A percentile compares a stretch with the other conserved stretches of the same genome.
Conservation (phyloP, 176 grass and related monocot species). For the Microstegium vimineum region DNA sequence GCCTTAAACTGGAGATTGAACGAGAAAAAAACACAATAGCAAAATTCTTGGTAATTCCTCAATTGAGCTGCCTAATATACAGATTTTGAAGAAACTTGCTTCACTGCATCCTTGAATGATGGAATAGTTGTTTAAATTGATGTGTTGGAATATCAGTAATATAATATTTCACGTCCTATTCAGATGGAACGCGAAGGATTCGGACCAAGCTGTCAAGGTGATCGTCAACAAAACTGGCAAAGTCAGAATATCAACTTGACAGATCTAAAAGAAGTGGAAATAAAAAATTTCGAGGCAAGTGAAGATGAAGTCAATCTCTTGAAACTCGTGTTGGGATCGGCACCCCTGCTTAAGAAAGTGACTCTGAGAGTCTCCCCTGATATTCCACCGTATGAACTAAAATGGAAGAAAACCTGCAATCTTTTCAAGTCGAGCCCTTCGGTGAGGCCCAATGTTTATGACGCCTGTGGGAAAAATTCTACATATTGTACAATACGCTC, state of each 20-base stretch:
- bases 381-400: not conserved
- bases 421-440: constrained; percentile 1
- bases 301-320: constrained; percentile 3
- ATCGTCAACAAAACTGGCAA: not conserved
- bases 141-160: not conserved
- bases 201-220: not conserved
- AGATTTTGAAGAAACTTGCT: not conserved
- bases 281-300: not conserved
- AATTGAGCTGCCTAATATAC: not conserved
- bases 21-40: no score
- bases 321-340: constrained; percentile 8
- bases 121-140: not conserved
- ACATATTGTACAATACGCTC: not conserved
- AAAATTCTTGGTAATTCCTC: not conserved
- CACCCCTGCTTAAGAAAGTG: constrained; percentile 5
- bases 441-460: not conserved
- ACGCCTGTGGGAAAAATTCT: not conserved
- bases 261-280: constrained; percentile 6
- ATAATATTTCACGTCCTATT: not conserved
- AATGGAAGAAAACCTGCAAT: not conserved
- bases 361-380: not conserved
- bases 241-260: not conserved
- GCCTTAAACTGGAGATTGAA: not conserved
- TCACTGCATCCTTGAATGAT: not conserved
- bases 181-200: not conserved